Conservation (phyloP, 2,329 filamentous ascomycete genomes). For the Mycocentrospora acerina region DNA sequence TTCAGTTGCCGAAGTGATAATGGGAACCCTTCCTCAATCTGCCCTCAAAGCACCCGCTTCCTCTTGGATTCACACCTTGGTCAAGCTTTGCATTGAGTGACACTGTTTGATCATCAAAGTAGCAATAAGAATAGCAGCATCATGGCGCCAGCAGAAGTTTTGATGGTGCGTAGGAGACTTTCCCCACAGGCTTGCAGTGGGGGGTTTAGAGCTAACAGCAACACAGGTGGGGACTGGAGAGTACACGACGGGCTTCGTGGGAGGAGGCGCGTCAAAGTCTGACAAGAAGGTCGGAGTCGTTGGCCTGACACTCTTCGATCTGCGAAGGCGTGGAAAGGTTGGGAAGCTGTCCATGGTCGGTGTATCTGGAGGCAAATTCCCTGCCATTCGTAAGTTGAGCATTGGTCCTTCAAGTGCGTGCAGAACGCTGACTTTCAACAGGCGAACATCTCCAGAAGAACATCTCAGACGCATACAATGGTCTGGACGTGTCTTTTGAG, state of each 20-base stretch:
- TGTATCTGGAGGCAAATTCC: constrained; percentile 84
- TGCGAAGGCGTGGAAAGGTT: constrained; percentile 86
- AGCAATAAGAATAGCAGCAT: constrained; percentile 11
- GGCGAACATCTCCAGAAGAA: constrained; percentile 84
- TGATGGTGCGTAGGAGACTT: constrained; percentile 43
- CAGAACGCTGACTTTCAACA: constrained; percentile 40
- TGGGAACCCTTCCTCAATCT: neutral
- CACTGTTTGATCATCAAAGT: neutral
- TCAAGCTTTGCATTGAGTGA: no score
- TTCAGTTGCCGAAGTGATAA: no score
- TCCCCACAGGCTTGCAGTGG: neutral
- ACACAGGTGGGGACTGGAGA: constrained; percentile 80
- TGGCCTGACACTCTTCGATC: constrained; percentile 83
- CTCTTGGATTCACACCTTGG: neutral
- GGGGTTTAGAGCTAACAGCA: constrained; percentile 10
- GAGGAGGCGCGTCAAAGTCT: constrained; percentile 76
- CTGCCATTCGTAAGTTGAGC: constrained; percentile 72
- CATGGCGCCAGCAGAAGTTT: constrained; percentile 54
- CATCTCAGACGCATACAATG: constrained; percentile 85
- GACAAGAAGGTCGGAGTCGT: constrained; percentile 98
- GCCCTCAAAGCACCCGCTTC: neutral
- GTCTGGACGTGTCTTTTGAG: constrained; percentile 80
- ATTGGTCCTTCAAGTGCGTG: neutral
- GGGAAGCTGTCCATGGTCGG: constrained; percentile 85
- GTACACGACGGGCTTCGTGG: constrained; percentile 95